A percentile compares a stretch with the other conserved stretches of the same genome.
These are phyloP conservation scores for Asterochloris erici DNA, from an alignment of 139 green algal species.

Conservation along the genomic window DNA sequence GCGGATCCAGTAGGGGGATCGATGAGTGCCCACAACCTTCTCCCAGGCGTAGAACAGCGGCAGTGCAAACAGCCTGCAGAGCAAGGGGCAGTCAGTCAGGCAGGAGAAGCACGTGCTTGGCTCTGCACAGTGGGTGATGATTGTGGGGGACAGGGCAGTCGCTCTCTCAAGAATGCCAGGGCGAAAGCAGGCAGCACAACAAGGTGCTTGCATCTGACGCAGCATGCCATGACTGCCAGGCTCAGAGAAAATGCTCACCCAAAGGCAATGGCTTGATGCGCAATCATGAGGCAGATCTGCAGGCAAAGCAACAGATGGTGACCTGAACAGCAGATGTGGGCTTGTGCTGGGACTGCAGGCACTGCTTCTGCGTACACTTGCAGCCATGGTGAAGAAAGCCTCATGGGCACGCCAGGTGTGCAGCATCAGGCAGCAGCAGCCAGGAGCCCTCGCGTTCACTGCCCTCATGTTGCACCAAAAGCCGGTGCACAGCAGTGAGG, in stretches of 20 bases:
- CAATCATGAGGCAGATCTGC: neutral
- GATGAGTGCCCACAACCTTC: conserved; percentile 17
- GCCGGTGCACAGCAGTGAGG: no score
- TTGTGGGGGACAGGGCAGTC: no score
- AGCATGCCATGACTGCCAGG: no score
- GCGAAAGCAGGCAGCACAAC: no score
- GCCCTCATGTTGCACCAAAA: no score
- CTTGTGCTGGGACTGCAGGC: neutral
- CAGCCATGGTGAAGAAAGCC: neutral
- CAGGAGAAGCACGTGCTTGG: no score
- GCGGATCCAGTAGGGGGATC: neutral
- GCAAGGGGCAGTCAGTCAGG: no score
- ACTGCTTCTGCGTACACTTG: neutral
- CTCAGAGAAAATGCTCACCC: neutral
- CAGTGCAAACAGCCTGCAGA: neutral
- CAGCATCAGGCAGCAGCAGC: neutral
- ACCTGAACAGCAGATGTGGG: neutral
- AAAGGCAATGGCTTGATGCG: conserved; percentile 13
- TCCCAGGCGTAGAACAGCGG: conserved; percentile 17
- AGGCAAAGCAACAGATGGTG: neutral
- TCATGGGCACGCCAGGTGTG: neutral
- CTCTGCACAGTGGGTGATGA: no score
- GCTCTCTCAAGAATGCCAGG: no score
- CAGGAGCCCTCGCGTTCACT: no score
- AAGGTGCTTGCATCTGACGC: no score